Evolutionary conservation across 2,329 filamentous ascomycete species (phyloP).

Genomic region (Sporothrix pseudoabietina): DNA sequence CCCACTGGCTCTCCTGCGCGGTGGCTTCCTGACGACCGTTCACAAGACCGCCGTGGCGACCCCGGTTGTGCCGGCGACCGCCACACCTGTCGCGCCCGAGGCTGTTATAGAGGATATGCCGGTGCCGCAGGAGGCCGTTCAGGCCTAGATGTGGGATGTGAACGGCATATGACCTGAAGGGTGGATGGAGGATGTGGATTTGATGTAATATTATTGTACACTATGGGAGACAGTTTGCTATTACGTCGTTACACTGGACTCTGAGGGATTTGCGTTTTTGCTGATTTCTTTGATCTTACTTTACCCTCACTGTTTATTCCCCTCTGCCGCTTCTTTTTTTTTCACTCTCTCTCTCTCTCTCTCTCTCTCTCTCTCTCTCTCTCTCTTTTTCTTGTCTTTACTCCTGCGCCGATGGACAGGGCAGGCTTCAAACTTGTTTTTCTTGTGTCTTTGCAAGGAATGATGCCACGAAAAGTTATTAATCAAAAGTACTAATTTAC

Average conservation of each 20-base stretch:
- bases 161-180: neutral
- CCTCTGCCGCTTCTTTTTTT: neutral
- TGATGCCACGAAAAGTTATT: neutral
- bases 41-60: conserved; percentile 8
- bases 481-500: neutral
- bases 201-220: neutral
- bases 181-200: neutral
- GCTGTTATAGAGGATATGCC: neutral
- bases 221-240: neutral
- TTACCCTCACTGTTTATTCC: neutral
- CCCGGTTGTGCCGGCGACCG: neutral
- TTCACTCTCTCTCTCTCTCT: no score
- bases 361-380: no score
- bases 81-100: neutral
- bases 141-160: neutral
- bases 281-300: neutral
- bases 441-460: neutral
- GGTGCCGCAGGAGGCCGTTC: neutral
- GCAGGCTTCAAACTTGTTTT: neutral
- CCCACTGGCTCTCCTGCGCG: conserved; percentile 44
- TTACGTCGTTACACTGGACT: neutral
- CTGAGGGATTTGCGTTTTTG: neutral
- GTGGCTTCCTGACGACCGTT: conserved; percentile 44
- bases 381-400: neutral
- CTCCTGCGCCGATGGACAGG: neutral